These are phyloP conservation scores for Pythium pectinolyticum DNA, from an alignment of 352 stramenopile genomes.

Conservation along the genomic window DNA sequence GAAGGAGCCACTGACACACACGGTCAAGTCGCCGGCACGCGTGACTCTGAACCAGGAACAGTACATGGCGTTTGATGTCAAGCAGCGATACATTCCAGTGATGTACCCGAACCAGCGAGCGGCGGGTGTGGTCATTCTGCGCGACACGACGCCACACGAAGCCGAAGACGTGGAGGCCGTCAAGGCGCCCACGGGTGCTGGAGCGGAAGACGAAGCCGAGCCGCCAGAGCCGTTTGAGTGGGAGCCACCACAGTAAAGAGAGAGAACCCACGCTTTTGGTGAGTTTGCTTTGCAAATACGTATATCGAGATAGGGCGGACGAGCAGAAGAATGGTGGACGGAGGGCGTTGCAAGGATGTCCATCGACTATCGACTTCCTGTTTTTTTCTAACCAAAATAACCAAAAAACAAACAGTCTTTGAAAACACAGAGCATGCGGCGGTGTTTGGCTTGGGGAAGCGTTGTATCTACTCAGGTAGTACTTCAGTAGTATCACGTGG, in stretches of 20 bases:
- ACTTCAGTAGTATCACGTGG: too few species aligned
- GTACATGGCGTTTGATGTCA: constrained; percentile 88
- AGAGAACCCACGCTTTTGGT: background rate
- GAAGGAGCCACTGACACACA: constrained; percentile 93
- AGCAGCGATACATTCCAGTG: constrained; percentile 92
- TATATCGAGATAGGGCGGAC: constrained; percentile 1
- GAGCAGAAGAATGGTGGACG: too few species aligned
- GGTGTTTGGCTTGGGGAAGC: too few species aligned
- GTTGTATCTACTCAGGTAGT: too few species aligned
- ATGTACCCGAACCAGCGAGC: constrained; percentile 65
- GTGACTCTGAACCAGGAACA: constrained; percentile 92
- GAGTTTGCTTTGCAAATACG: constrained; percentile 2
- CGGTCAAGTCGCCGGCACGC: constrained; percentile 91
- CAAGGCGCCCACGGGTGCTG: constrained; percentile 86
- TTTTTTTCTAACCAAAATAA: background rate
- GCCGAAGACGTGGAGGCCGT: constrained; percentile 93
- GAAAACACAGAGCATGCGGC: too few species aligned
- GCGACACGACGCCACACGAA: constrained; percentile 92
- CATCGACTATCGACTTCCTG: too few species aligned
- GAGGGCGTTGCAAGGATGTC: too few species aligned
- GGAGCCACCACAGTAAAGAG: constrained; percentile 75
- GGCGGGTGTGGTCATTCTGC: constrained; percentile 95
- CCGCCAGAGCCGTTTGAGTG: constrained; percentile 97
- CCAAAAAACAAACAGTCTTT: constrained; percentile 6
- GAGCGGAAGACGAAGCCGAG: constrained; percentile 93